Percentiles rank a stretch among this genome's conserved stretches.
These are phyloP conservation scores for Rhinocladiella mackenziei DNA, from an alignment of 2,329 filamentous ascomycete genomes.

Conservation along the genomic window DNA sequence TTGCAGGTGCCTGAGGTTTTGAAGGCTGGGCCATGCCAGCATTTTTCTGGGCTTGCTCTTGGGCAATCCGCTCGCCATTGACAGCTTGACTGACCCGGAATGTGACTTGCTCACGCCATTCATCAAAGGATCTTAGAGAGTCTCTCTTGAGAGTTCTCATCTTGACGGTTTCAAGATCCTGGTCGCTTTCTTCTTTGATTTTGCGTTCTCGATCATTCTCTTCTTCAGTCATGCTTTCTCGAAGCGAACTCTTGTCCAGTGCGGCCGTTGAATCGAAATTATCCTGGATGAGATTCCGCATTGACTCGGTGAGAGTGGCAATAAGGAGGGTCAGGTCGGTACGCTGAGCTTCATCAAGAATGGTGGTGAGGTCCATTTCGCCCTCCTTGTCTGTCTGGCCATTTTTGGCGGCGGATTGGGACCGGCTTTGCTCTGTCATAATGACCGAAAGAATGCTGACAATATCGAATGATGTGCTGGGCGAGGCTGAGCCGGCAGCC, in stretches of 20 bases:
- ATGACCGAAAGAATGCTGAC: background rate
- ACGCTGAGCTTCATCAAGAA: constrained; percentile 41
- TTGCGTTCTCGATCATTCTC: constrained; percentile 32
- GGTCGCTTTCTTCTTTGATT: constrained; percentile 37
- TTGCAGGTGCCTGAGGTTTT: constrained; percentile 17
- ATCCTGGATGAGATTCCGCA: constrained; percentile 39
- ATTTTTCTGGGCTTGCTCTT: constrained; percentile 35
- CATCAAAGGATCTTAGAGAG: constrained; percentile 67
- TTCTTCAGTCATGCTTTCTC: constrained; percentile 28
- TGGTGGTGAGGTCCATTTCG: constrained; percentile 40
- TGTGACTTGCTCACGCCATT: constrained; percentile 71
- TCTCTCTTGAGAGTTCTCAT: constrained; percentile 58
- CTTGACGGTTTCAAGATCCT: constrained; percentile 29
- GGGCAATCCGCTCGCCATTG: constrained; percentile 45
- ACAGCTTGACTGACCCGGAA: constrained; percentile 69
- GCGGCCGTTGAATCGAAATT: constrained; percentile 36
- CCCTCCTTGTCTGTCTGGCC: constrained; percentile 16
- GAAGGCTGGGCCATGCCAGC: constrained; percentile 13
- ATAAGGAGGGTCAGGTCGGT: constrained; percentile 42
- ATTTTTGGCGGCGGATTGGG: constrained; percentile 12
- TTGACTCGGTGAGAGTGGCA: constrained; percentile 38
- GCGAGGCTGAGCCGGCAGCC: background rate
- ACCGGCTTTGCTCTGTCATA: constrained; percentile 12
- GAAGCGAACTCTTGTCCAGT: constrained; percentile 25
- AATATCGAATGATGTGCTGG: background rate